Conservation (phyloP, 768 basidiomycete genomes). For the Tulasnella sp. region DNA sequence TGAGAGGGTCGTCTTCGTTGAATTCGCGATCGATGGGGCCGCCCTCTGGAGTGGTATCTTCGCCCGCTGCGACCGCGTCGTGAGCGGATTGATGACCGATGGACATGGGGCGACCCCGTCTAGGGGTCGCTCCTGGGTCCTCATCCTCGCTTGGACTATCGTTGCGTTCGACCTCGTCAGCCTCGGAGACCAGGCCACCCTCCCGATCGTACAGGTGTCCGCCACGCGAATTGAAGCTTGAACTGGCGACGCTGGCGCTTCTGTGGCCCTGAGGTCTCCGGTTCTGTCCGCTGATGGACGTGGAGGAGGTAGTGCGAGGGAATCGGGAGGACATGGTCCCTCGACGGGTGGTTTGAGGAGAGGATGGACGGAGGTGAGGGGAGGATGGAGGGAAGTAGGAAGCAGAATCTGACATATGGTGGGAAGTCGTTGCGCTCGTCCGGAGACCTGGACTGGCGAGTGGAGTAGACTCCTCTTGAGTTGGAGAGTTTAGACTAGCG, state of each 20-base stretch:
- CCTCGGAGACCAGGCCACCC: constrained; percentile 26
- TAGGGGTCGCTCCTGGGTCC: constrained; percentile 26
- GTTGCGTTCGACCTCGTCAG: constrained; percentile 16
- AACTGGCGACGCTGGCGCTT: constrained; percentile 27
- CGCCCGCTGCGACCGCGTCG: constrained; percentile 18
- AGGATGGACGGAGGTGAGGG: constrained; percentile 11
- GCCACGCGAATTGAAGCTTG: constrained; percentile 19
- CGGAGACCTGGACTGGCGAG: not conserved
- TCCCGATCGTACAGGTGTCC: not conserved
- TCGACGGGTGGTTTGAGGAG: not conserved
- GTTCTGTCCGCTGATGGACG: constrained; percentile 7
- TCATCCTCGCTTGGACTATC: constrained; percentile 22
- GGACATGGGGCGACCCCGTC: not conserved
- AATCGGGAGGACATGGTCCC: constrained; percentile 18
- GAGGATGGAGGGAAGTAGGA: constrained; percentile 23
- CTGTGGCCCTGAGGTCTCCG: not conserved
- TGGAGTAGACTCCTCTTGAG: constrained; percentile 9
- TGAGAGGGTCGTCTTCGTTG: constrained; percentile 80
- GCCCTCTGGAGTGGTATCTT: constrained; percentile 18
- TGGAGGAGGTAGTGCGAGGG: constrained; percentile 16
- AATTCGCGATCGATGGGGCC: constrained; percentile 27
- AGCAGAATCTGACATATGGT: constrained; percentile 4
- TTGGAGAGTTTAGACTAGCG: constrained; percentile 19
- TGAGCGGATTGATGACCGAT: constrained; percentile 12
- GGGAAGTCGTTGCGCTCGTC: not conserved